Conservation (phyloP, 768 basidiomycete species). For the Boletus coccyginus region DNA sequence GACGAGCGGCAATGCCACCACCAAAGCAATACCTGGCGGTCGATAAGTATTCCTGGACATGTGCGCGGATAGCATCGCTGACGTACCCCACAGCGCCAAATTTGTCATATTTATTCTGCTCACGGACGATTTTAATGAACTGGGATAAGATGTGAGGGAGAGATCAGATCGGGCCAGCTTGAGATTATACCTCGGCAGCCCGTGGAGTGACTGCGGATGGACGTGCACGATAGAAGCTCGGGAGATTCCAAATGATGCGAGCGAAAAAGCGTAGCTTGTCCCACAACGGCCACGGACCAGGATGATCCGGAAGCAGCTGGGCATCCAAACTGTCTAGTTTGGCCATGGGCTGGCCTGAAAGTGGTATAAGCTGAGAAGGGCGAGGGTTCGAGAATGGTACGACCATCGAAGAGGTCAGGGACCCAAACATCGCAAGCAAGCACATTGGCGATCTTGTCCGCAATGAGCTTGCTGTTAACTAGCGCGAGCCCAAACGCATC, state of each 20-base stretch:
- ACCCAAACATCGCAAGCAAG: conserved; percentile 61
- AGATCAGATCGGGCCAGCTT: neutral
- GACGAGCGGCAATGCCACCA: conserved; percentile 27
- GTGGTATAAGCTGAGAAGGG: neutral
- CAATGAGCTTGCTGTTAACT: conserved; percentile 53
- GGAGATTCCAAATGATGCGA: conserved; percentile 21
- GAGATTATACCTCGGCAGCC: conserved; percentile 19
- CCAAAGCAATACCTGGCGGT: conserved; percentile 39
- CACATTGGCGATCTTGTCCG: conserved; percentile 48
- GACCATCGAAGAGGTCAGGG: conserved; percentile 59
- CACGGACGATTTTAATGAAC: conserved; percentile 38
- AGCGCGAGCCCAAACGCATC: conserved; percentile 57
- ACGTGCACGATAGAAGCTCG: conserved; percentile 20
- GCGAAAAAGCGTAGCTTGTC: conserved; percentile 16
- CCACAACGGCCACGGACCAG: conserved; percentile 21
- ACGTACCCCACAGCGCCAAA: conserved; percentile 44
- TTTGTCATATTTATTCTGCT: conserved; percentile 38
- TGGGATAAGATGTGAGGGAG: conserved; percentile 4
- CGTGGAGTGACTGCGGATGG: conserved; percentile 29
- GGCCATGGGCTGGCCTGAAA: conserved; percentile 30
- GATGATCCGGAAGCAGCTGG: conserved; percentile 27
- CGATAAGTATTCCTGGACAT: neutral
- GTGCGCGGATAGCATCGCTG: neutral
- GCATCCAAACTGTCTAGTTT: conserved; percentile 26
- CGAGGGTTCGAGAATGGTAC: conserved; percentile 1